A percentile compares a stretch with the other conserved stretches of the same genome.
Conservation (phyloP, 1,139 yeast genomes). For the Hansenula sp. region DNA sequence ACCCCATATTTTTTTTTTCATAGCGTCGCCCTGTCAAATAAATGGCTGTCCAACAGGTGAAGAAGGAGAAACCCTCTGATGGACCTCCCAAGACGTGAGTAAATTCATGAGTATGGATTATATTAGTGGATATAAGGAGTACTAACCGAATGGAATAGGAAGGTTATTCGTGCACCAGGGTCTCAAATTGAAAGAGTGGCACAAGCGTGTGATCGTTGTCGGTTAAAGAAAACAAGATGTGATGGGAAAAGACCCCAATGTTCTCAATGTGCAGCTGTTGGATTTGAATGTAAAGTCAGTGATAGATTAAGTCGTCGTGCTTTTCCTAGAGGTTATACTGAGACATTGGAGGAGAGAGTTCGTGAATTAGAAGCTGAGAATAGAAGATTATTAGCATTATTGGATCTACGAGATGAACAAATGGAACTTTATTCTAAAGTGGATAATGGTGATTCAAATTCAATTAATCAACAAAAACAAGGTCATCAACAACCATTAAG, state of each 20-base stretch:
- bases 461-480: neutral
- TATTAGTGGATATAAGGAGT: no score
- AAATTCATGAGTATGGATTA: neutral
- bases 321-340: conserved; percentile 75
- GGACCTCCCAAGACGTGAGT: conserved; percentile 3
- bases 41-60: conserved; percentile 3
- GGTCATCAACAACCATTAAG: conserved; percentile 19
- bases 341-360: conserved; percentile 60
- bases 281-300: conserved; percentile 65
- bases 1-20: neutral
- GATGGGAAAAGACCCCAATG: conserved; percentile 68
- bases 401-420: conserved; percentile 26
- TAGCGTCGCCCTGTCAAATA: neutral
- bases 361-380: conserved; percentile 57
- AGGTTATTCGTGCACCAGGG: conserved; percentile 26
- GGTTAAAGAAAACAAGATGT: conserved; percentile 72
- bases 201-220: conserved; percentile 79
- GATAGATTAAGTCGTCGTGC: conserved; percentile 70
- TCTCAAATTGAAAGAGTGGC: conserved; percentile 42
- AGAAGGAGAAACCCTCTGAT: conserved; percentile 3
- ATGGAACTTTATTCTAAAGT: conserved; percentile 21
- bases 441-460: neutral
- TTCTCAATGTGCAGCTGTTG: conserved; percentile 59
- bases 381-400: conserved; percentile 28
- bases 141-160: no score